Evolutionary conservation across 2,329 filamentous ascomycete species (phyloP).

Genomic region (Aspergillus floridensis): DNA sequence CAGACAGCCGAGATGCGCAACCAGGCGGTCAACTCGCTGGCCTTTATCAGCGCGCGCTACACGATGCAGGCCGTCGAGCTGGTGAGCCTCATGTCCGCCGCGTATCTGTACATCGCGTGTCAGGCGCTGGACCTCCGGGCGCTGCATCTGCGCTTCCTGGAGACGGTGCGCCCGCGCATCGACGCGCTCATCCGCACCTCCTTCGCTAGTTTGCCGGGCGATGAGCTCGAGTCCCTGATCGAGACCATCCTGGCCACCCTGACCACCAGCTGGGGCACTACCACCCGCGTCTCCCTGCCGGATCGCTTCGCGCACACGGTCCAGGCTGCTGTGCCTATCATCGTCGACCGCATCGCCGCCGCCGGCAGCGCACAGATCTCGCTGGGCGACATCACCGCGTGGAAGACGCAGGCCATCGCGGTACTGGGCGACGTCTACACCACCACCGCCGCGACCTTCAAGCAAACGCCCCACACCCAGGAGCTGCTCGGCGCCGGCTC

Average conservation of each 20-base stretch:
- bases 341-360: neutral
- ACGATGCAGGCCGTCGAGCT: conserved; percentile 56
- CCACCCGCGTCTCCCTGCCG: neutral
- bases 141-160: conserved; percentile 31
- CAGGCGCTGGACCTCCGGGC: conserved; percentile 56
- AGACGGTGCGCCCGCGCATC: conserved; percentile 13
- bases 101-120: conserved; percentile 54
- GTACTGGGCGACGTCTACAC: conserved; percentile 11
- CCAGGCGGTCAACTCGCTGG: conserved; percentile 64
- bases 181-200: conserved; percentile 11
- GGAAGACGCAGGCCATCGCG: neutral
- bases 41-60: conserved; percentile 56
- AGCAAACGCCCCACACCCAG: conserved; percentile 13
- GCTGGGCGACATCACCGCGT: neutral
- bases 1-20: conserved; percentile 67
- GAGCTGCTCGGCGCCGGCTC: conserved; percentile 23
- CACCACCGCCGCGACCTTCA: conserved; percentile 13
- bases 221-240: neutral
- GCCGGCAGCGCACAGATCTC: neutral
- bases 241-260: neutral
- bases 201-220: neutral
- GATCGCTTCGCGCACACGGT: neutral
- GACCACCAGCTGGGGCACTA: neutral
- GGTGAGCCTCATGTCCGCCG: conserved; percentile 53
- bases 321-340: neutral